A percentile compares a stretch with the other conserved stretches of the same genome.
Conservation (phyloP, 202 grass and related monocot genomes). For the Eragrostis tef region DNA sequence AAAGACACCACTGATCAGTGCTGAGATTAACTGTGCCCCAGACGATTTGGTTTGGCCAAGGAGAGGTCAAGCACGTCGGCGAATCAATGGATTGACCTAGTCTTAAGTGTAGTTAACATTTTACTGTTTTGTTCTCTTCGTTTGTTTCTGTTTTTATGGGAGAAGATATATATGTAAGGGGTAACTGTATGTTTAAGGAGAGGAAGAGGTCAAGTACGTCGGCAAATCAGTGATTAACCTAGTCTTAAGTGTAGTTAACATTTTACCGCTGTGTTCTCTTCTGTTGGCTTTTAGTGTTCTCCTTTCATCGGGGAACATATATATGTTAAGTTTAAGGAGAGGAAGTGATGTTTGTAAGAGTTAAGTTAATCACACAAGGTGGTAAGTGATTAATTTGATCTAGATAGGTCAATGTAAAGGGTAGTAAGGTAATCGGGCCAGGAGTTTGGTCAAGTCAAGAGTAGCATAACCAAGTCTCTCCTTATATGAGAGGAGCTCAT, state of each 20-base stretch:
- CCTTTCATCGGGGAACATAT: not conserved
- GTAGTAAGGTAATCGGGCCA: not conserved
- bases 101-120: constrained; percentile 32
- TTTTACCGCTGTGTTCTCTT: not conserved
- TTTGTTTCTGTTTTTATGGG: too few relatives aligned
- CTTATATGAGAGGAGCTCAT: constrained; percentile 1
- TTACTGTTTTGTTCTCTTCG: not conserved
- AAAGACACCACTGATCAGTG: constrained; percentile 26
- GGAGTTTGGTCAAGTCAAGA: too few relatives aligned
- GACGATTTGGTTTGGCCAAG: not conserved
- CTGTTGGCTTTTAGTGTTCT: too few relatives aligned
- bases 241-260: constrained; percentile 32
- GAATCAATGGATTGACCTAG: constrained; percentile 42
- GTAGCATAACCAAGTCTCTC: not conserved
- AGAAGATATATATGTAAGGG: too few relatives aligned
- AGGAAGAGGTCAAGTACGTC: not conserved
- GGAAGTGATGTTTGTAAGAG: not conserved
- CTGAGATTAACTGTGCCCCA: constrained; percentile 16
- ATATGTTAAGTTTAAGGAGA: too few relatives aligned
- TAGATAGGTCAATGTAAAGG: constrained; percentile 25
- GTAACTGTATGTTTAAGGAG: too few relatives aligned
- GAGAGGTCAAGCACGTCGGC: not conserved
- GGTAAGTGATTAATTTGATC: constrained; percentile 30
- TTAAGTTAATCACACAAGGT: constrained; percentile 36
- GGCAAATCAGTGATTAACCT: constrained; percentile 46